Conservation (phyloP, 208 protist species). For the Leishmania tropica region DNA sequence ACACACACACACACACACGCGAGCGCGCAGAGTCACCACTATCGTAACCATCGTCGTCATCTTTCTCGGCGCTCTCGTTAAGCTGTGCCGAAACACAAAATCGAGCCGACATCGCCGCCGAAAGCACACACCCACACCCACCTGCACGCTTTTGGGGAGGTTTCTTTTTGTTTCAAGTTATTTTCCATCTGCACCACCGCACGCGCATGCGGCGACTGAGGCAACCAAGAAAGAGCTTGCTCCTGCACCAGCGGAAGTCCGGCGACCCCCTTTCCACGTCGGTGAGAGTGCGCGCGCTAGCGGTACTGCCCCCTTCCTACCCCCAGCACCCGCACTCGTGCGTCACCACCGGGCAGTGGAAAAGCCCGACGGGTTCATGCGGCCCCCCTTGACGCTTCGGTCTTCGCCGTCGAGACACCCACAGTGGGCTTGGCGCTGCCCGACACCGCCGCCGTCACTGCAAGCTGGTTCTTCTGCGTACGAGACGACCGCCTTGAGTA, state of each 20-base stretch:
- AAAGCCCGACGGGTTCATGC: neutral
- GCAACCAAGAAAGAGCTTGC: neutral
- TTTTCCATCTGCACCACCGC: too few species aligned
- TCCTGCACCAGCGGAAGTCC: neutral
- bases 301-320: neutral
- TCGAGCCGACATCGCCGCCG: neutral
- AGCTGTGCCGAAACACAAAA: too few species aligned
- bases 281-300: neutral
- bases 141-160: neutral
- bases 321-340: neutral
- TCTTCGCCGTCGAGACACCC: neutral
- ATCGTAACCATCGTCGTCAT: neutral
- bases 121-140: neutral
- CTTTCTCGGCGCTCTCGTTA: neutral
- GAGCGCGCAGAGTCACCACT: neutral
- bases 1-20: neutral
- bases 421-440: neutral
- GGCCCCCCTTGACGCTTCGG: neutral
- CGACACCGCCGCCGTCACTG: neutral
- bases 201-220: neutral
- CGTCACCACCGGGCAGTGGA: neutral
- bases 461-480: neutral
- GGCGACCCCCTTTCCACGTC: neutral
- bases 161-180: too few species aligned
- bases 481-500: neutral